Base-by-base conservation (phyloP, 371 early-diverging fungal genomes). In the Mucor indicus region DNA sequence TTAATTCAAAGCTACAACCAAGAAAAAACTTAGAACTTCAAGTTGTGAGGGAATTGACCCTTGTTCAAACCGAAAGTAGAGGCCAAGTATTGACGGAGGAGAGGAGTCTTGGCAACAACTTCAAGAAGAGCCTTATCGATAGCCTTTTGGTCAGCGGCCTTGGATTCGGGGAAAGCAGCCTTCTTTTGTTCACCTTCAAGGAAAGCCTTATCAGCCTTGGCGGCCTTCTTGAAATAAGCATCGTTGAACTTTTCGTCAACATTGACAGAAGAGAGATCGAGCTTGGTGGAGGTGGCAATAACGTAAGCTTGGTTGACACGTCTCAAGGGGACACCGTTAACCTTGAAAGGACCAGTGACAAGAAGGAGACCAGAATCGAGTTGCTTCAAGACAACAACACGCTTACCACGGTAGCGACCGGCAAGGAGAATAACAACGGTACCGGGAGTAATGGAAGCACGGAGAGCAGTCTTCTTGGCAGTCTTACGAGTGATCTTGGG, bases 221-320 rank as follows among this genome's bases (percentile, higher is more conserved):
- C 77, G 21, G 29, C 29, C 65, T 79, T 81, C 63, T 76, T 75
- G 81, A 97, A 97, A 89, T 91, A 92, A 48, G 80, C 86, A 75
- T 97, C 98, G 81, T 83, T 81, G 77, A 93, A 79, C 81, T 90
- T 85, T 53, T 73, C 87, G 66, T 83, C 79, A 55, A 79, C 48
- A 73, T 81, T 77, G 72, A 87, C 80, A 41, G 63, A 69, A 46
- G 88, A 75, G 46, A 96, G 54, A 64, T 96, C 93, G 31, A 98
- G 69, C 84, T 93, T 93, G 80, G 97, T 94, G 63, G 96, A 92
- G 67, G 97, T 98, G 65, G 97, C 95, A 70, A 96, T 89, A 57
- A 92, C 97, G 78, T 95, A 96, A 60, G 96, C 92, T 79, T 93
- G 95, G 89, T 95, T 92, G 79, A 98, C 94, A 52, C 98, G 93